phyloP scores from a whole-genome alignment of 78 protist genomes.

The Dictyostelium intermedium region DNA sequence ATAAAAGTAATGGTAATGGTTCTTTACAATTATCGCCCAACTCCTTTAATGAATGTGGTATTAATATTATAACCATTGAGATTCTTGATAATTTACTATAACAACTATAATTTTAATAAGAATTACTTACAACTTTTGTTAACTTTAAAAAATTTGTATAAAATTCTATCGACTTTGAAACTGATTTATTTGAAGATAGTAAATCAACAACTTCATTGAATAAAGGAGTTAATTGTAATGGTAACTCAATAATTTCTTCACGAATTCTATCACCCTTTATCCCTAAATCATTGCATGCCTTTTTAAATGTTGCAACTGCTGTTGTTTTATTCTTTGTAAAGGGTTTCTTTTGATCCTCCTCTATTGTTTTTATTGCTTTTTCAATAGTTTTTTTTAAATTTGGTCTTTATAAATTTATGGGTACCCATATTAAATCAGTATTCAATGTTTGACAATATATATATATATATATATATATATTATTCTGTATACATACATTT shows the following conservation, averaged over 20 bases:
- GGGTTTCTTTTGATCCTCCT: slow-evolving; percentile 16
- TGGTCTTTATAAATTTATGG: slow-evolving; percentile 46
- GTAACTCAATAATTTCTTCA: slow-evolving; percentile 43
- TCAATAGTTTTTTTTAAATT: slow-evolving; percentile 42
- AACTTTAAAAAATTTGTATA: slow-evolving; percentile 1
- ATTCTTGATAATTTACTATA: not conserved
- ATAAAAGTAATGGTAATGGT: not conserved
- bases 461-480: not conserved
- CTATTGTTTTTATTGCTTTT: slow-evolving; percentile 25
- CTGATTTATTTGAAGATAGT: not conserved
- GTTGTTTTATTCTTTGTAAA: slow-evolving; percentile 1
- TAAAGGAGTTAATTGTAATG: slow-evolving; percentile 19
- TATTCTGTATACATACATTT: slow-evolving; percentile 7
- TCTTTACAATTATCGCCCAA: not conserved
- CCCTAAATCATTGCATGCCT: slow-evolving; percentile 52
- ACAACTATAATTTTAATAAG: not conserved
- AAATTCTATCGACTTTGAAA: slow-evolving; percentile 3
- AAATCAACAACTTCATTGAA: not conserved
- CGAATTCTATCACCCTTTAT: slow-evolving; percentile 65
- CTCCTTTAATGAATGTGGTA: not conserved
- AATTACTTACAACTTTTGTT: slow-evolving; percentile 12
- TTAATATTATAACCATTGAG: not conserved
- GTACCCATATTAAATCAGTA: not conserved
- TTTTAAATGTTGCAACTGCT: slow-evolving; percentile 20
- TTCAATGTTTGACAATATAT: not conserved